Base-by-base conservation (phyloP, 768 basidiomycete species). In the Suillus brevipes region DNA sequence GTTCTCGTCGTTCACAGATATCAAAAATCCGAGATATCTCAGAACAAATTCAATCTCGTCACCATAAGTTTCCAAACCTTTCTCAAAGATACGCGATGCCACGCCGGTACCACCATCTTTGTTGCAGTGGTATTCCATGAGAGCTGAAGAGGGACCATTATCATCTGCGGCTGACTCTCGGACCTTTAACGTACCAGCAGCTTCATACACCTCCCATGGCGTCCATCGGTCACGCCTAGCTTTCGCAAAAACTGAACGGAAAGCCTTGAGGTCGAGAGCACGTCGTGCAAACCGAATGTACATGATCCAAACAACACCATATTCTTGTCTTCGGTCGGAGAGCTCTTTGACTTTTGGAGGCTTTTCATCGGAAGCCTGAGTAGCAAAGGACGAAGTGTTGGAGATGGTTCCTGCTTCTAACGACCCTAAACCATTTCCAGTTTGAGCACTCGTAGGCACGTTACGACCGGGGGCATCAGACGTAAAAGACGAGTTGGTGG, bases 191-290 rank as follows among this genome's bases (percentile, higher is more conserved):
- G 50, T 56, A 96, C 95, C 95, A 62, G 93, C 89, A 50, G 95
- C 91, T 75, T 99, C 96, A 70, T 89, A 97, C 0, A 94, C 91
- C 71, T 96, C 91, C 97, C 97, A 99, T 18, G 92, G 84, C 2
- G 85, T 85, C 85, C 84, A 92, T 55, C 83, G 83, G 63, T 86
- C 85, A 72, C 87, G 91, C 69, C 95, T 83, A 13, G 95, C 94
- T 76, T 89, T 90, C 23, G 84, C 85, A 70, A 99, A 99, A 7
- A 95, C 79, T 0, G 82, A 80, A 63, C 96, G 82, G 47, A 91
- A 89, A 4, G 89, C 81, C 76, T 91, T 91, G 69, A 94, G 85
- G 23, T 93, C 93, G 80, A 97, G 94, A 5, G 95, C 88, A 50
- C 97, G 84, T 66, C 93, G 81, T 14, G 90, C 90, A 71, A 96